phyloP scores from a whole-genome alignment of 371 early-diverging fungal genomes.

The Mucor lusitanicus region DNA sequence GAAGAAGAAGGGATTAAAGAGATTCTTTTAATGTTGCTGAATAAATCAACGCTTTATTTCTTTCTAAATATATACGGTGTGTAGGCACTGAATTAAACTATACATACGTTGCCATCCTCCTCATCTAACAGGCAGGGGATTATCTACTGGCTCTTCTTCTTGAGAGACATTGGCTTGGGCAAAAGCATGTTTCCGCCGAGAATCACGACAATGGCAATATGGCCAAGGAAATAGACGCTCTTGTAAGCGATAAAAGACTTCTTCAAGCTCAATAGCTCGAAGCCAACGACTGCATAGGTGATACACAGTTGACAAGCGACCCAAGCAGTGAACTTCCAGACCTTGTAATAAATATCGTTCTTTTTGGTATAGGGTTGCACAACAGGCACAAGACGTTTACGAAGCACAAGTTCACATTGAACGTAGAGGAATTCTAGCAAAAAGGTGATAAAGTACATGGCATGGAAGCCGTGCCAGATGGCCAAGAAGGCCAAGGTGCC shows the following conservation, averaged over 20 bases:
- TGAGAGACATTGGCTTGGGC: conserved; percentile 15
- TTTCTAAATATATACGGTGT: neutral
- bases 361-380: conserved; percentile 28
- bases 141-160: neutral
- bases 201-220: conserved; percentile 28
- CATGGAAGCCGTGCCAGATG: conserved; percentile 75
- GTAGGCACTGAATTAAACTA: neutral
- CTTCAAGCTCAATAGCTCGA: conserved; percentile 40
- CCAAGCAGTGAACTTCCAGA: conserved; percentile 41
- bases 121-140: neutral
- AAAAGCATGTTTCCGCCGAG: conserved; percentile 25
- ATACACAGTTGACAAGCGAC: conserved; percentile 27
- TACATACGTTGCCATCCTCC: neutral
- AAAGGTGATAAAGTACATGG: conserved; percentile 68
- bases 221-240: conserved; percentile 48
- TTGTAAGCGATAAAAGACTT: conserved; percentile 42
- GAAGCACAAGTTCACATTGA: conserved; percentile 29
- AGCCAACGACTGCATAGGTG: conserved; percentile 43
- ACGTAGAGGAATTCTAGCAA: conserved; percentile 65
- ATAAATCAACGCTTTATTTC: neutral
- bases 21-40: conserved; percentile 32
- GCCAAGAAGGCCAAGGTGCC: conserved; percentile 69
- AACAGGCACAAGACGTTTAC: conserved; percentile 27
- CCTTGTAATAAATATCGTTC: conserved; percentile 16
- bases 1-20: conserved; percentile 47